Base-by-base conservation (phyloP, 257 asterid genomes). In the Salvia splendens region DNA sequence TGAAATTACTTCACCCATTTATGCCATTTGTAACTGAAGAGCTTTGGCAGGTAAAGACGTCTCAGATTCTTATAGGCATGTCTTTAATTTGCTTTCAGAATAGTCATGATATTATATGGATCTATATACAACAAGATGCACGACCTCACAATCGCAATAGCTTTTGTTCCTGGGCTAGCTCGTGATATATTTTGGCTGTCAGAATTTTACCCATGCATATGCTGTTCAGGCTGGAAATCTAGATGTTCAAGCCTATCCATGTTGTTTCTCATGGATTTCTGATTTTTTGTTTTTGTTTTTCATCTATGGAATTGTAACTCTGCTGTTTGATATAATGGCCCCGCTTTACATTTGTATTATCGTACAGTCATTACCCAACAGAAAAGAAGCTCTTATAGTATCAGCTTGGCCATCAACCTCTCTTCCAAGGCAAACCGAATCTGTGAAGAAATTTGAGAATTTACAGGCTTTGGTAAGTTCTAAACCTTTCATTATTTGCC, bases 11-110 rank as follows among this genome's bases (percentile, higher is more conserved):
- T 58, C 99, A 93, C 80, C 99, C 97, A 0, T 90, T 93, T 77
- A 93, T 93, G 99, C 99, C 99, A 55, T 93, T 88, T 72, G 99
- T 93, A 53, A 93, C 99, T 8, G 99, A 93, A 76, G 96, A 84
- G 79, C 95, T 90, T 70, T 93, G 99, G 99, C 99, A 90, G 97
- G 99, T 93, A 85, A 71, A 49, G 16, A 43, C 65, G 17, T 73
- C 61, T 72, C 41, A 2, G 63, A 14, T 57, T 45, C 70, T 60
- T 42, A 32, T 16, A 7, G 61, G 32, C 33, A 12, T 45, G 30
- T 20, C n/a, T 40, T 64, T 50, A 30, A 30, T 58, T 56, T 72
- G 45, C 60, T 56, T 32, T 20, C 42, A 46, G 68, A 38, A 8
- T 61, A 28, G 59, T 45, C 35, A 15, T 1, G 4, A 59, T 12